Evolutionary conservation across 1,284 basidiomycete species (phyloP).

Genomic region (Trichosporon faecale): DNA sequence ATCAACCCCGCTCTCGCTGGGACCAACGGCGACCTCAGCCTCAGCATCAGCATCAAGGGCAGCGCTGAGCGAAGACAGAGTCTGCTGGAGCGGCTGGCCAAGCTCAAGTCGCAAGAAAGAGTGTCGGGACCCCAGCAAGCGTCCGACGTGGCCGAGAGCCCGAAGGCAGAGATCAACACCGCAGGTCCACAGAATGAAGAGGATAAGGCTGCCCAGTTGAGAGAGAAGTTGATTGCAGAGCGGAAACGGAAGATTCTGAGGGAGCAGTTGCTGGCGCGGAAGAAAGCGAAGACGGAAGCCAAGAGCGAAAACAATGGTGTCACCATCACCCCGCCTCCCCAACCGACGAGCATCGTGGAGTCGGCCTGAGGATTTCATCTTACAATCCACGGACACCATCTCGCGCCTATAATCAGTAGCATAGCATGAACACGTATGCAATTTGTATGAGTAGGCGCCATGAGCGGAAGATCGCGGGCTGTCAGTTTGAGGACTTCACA

Average conservation of each 20-base stretch:
- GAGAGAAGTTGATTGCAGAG: constrained; percentile 37
- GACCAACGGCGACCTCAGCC: constrained; percentile 10
- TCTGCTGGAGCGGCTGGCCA: constrained; percentile 22
- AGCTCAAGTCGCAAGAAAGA: constrained; percentile 9
- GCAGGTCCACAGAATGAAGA: constrained; percentile 16
- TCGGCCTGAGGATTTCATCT: background rate
- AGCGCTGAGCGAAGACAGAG: constrained; percentile 21
- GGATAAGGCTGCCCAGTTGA: constrained; percentile 32
- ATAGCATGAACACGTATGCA: background rate
- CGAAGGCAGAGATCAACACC: constrained; percentile 24
- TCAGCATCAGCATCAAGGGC: constrained; percentile 22
- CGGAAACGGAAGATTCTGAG: constrained; percentile 26
- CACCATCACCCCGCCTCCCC: background rate
- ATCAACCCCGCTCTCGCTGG: background rate
- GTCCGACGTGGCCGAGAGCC: constrained; percentile 1
- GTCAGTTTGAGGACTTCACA: no score
- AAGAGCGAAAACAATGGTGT: background rate
- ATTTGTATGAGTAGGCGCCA: no score
- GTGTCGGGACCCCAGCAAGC: background rate
- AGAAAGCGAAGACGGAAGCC: constrained; percentile 16
- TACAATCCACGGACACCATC: background rate
- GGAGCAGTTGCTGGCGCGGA: constrained; percentile 23
- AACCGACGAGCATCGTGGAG: background rate
- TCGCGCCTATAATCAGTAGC: background rate
- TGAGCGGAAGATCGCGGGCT: no score